Conservation (phyloP, 495 filamentous ascomycete species). For the Penicillium cosmopolitanum region DNA sequence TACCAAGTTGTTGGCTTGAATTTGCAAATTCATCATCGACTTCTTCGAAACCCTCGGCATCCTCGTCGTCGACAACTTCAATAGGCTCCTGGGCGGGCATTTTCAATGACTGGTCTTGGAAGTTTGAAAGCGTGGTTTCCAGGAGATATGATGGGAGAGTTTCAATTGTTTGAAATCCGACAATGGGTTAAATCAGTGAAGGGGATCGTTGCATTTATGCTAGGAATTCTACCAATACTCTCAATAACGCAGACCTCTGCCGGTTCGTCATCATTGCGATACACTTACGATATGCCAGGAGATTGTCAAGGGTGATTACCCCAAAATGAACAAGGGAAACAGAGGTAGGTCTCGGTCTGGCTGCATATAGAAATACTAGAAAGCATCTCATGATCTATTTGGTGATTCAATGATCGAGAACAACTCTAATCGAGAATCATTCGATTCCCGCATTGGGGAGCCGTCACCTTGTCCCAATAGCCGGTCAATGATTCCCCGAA, state of each 20-base stretch:
- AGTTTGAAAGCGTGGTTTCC: no score
- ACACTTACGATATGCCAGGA: background rate
- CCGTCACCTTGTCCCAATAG: no score
- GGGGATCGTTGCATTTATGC: background rate
- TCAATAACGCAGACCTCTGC: background rate
- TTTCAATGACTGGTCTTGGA: background rate
- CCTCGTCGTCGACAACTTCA: background rate
- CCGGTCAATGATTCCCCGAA: no score
- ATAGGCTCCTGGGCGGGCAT: slow-evolving; percentile 1
- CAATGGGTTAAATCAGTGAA: background rate
- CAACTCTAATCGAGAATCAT: no score
- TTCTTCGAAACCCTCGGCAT: background rate
- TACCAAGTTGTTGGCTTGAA: slow-evolving; percentile 9
- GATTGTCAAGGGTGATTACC: background rate
- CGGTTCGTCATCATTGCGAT: slow-evolving; percentile 10
- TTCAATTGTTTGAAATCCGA: background rate
- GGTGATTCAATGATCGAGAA: no score
- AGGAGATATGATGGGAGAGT: background rate
- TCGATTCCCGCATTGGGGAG: no score
- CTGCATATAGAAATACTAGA: no score
- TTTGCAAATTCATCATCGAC: slow-evolving; percentile 7
- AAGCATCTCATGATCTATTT: no score
- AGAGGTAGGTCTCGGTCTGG: no score
- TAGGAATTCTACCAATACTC: background rate
- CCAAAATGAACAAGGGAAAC: no score